These are phyloP conservation scores for Trichophyton verrucosum DNA, from an alignment of 2,329 filamentous ascomycete genomes.

Conservation along the genomic window DNA sequence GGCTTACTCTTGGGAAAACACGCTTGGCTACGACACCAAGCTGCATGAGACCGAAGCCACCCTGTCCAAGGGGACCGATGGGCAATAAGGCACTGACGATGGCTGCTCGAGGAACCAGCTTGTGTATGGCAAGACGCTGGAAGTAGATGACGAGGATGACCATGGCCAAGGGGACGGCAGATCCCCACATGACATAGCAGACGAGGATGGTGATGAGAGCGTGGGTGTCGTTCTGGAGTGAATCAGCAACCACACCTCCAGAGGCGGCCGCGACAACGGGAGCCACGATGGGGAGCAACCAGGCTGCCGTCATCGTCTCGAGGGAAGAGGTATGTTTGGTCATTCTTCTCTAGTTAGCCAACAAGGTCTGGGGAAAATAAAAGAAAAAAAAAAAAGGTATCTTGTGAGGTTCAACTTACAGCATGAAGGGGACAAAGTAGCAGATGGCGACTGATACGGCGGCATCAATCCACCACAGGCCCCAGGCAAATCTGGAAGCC, in stretches of 20 bases:
- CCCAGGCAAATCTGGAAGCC: conserved; percentile 37
- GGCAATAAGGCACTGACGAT: conserved; percentile 58
- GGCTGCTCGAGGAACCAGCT: conserved; percentile 52
- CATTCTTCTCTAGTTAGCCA: conserved; percentile 5
- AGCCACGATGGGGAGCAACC: conserved; percentile 54
- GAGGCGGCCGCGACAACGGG: conserved; percentile 53
- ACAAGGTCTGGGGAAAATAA: not conserved
- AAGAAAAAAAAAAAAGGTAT: not conserved
- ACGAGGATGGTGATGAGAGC: conserved; percentile 51
- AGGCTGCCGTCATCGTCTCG: conserved; percentile 50
- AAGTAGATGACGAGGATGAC: conserved; percentile 57
- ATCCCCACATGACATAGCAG: conserved; percentile 58
- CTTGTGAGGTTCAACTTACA: conserved; percentile 29
- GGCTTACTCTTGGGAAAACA: conserved; percentile 26
- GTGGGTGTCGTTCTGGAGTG: conserved; percentile 42
- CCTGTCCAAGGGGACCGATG: conserved; percentile 54
- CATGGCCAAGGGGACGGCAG: conserved; percentile 49
- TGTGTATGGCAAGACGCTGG: conserved; percentile 53
- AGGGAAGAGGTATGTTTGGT: conserved; percentile 24
- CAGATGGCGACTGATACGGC: conserved; percentile 32
- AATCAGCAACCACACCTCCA: conserved; percentile 52
- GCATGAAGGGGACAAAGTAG: conserved; percentile 42
- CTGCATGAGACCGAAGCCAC: conserved; percentile 47
- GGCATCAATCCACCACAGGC: conserved; percentile 40
- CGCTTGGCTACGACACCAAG: conserved; percentile 34